phyloP scores from a whole-genome alignment of 805 yeast genomes.

The Saccharomycopsis oosterbeekiorum region DNA sequence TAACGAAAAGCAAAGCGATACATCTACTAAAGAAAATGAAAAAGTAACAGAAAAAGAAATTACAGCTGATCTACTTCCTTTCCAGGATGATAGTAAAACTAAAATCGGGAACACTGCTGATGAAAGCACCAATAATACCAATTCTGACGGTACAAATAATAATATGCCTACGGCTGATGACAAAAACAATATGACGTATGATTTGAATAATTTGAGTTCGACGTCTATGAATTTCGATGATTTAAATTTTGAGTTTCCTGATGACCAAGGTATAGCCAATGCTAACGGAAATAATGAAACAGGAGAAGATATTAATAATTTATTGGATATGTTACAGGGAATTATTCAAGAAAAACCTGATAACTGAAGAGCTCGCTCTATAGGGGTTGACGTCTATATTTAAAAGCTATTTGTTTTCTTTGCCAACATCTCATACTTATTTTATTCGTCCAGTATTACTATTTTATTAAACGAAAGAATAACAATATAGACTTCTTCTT shows the following conservation, averaged over 20 bases:
- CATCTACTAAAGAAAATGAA: slow-evolving; percentile 20
- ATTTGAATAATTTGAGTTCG: not conserved
- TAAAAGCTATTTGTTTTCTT: no score
- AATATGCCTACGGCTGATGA: not conserved
- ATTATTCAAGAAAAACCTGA: slow-evolving; percentile 17
- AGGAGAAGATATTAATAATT: slow-evolving; percentile 14
- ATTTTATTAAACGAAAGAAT: not conserved
- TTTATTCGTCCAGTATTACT: no score
- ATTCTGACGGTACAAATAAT: not conserved
- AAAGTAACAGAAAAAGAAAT: slow-evolving; percentile 5
- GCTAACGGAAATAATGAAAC: slow-evolving; percentile 1
- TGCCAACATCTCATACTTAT: no score
- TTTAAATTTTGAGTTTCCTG: not conserved
- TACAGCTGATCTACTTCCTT: not conserved
- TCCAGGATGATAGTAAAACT: no score
- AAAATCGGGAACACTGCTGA: not conserved
- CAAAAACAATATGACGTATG: not conserved
- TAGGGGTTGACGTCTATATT: no score
- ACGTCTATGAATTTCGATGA: not conserved
- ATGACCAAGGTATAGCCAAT: not conserved
- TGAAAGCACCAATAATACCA: not conserved
- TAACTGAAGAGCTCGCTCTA: not conserved
- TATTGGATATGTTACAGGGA: slow-evolving; percentile 14
- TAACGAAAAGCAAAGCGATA: not conserved
- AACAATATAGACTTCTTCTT: not conserved